These are phyloP conservation scores for Alternaria alternata DNA, from an alignment of 2,329 filamentous ascomycete genomes.

Conservation along the genomic window DNA sequence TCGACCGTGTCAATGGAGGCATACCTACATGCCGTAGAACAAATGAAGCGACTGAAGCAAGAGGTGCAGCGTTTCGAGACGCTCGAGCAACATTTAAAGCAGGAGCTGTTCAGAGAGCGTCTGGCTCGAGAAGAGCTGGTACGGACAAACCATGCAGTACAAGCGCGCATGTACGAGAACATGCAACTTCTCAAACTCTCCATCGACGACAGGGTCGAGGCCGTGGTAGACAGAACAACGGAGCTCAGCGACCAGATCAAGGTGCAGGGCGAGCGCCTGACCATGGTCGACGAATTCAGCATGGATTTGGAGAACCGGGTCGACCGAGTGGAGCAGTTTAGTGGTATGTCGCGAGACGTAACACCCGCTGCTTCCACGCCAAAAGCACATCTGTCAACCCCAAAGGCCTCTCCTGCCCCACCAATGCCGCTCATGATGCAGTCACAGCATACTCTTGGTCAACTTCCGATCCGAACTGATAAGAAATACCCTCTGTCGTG, in stretches of 20 bases:
- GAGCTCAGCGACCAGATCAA: slow-evolving; percentile 50
- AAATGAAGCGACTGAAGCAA: slow-evolving; percentile 47
- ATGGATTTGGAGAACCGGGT: slow-evolving; percentile 52
- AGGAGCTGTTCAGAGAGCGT: slow-evolving; percentile 47
- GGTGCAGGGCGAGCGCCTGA: slow-evolving; percentile 46
- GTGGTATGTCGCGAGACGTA: slow-evolving; percentile 35
- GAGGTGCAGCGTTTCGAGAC: slow-evolving; percentile 44
- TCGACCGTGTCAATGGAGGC: slow-evolving; percentile 48
- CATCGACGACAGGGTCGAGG: slow-evolving; percentile 53
- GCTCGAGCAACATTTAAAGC: slow-evolving; percentile 49
- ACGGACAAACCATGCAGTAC: slow-evolving; percentile 42
- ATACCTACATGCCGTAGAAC: slow-evolving; percentile 47
- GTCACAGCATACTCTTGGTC: slow-evolving; percentile 37
- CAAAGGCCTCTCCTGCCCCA: slow-evolving; percentile 37
- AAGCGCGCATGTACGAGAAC: slow-evolving; percentile 50
- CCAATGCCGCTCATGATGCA: slow-evolving; percentile 42
- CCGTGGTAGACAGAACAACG: slow-evolving; percentile 51
- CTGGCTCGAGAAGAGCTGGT: slow-evolving; percentile 47
- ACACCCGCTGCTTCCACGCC: slow-evolving; percentile 44
- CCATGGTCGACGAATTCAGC: slow-evolving; percentile 50
- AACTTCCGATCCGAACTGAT: slow-evolving; percentile 50
- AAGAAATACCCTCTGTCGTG: slow-evolving; percentile 50
- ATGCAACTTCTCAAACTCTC: slow-evolving; percentile 49
- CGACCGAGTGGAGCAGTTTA: slow-evolving; percentile 43
- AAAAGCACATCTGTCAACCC: slow-evolving; percentile 31